A percentile compares a stretch with the other conserved stretches of the same genome.
These are phyloP conservation scores for Globisporangium camurandrum DNA, from an alignment of 352 stramenopile genomes.

Conservation along the genomic window DNA sequence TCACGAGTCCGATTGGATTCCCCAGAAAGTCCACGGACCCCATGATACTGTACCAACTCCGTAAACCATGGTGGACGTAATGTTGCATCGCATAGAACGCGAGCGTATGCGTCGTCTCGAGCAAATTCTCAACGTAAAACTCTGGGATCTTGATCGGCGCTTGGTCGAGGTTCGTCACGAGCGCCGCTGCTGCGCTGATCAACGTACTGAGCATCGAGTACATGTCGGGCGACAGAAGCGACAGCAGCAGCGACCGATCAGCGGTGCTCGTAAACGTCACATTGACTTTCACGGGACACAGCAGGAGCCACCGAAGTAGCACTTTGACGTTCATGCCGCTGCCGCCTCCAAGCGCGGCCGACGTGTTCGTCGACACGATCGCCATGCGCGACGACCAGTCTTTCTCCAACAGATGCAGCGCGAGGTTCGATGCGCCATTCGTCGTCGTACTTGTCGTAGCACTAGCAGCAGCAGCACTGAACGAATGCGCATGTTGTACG, in stretches of 20 bases:
- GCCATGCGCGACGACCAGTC: constrained; percentile 45
- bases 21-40: constrained; percentile 87
- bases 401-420: constrained; percentile 41
- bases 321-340: constrained; percentile 63
- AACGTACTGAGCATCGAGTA: constrained; percentile 70
- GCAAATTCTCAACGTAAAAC: constrained; percentile 85
- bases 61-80: constrained; percentile 76
- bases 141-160: constrained; percentile 84
- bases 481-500: constrained; percentile 9
- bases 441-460: neutral
- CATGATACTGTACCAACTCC: constrained; percentile 85
- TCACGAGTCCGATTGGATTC: constrained; percentile 87
- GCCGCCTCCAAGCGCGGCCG: constrained; percentile 19
- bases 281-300: constrained; percentile 83
- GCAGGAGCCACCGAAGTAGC: constrained; percentile 64
- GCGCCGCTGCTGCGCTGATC: constrained; percentile 68
- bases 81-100: constrained; percentile 84
- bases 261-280: constrained; percentile 84
- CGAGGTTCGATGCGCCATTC: constrained; percentile 25
- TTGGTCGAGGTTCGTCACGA: constrained; percentile 83
- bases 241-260: constrained; percentile 75
- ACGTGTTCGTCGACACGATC: constrained; percentile 24
- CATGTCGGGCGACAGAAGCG: constrained; percentile 75
- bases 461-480: too few relatives aligned
- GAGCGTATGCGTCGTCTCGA: constrained; percentile 82